Conservation (phyloP, 73 alveolate genomes). For the Paramecium sexaurelia region DNA sequence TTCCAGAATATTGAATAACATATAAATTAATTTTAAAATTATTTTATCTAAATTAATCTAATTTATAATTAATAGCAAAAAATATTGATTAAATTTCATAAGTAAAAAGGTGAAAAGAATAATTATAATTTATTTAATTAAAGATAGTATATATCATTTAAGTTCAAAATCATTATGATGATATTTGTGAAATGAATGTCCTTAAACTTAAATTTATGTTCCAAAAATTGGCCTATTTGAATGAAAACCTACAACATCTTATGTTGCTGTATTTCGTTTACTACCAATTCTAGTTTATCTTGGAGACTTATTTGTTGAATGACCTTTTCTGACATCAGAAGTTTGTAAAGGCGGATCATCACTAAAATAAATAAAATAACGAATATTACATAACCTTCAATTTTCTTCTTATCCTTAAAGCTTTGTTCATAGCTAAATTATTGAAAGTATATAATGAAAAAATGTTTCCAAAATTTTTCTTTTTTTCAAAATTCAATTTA, state of each 20-base stretch:
- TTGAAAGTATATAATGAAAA: slow-evolving; percentile 38
- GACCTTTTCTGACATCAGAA: background rate
- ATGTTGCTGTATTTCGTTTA: background rate
- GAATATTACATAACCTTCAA: background rate
- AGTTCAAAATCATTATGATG: background rate
- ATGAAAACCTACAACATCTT: background rate
- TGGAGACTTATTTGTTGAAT: background rate
- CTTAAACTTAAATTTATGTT: background rate
- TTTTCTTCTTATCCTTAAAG: slow-evolving; percentile 5
- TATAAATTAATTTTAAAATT: no score
- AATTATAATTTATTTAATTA: no score
- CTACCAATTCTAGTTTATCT: background rate
- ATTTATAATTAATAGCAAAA: no score
- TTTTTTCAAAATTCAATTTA: background rate
- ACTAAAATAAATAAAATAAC: background rate
- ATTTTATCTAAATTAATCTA: no score
- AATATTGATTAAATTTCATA: no score
- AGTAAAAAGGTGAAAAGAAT: no score
- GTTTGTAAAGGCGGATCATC: background rate
- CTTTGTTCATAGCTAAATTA: background rate
- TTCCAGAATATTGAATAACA: no score
- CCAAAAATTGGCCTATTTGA: background rate
- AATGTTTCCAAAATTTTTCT: background rate
- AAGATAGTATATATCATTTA: background rate
- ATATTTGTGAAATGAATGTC: background rate